Conservation (phyloP, 73 alveolate genomes). For the Durusdinium trenchii region DNA sequence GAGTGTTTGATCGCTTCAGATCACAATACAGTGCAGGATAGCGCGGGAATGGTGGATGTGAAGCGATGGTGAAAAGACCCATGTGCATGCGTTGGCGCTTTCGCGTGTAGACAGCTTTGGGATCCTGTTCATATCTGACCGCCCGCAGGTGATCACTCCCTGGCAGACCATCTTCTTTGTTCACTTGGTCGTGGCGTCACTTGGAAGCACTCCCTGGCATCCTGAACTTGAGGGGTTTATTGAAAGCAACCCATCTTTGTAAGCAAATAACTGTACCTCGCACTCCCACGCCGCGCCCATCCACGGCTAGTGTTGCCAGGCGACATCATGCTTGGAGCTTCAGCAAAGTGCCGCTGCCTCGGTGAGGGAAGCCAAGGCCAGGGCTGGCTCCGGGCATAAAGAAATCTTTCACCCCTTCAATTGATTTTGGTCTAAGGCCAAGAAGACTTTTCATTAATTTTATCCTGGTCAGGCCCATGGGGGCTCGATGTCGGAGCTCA, state of each 20-base stretch:
- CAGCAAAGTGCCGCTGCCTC: not conserved
- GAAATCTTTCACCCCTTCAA: too few species aligned
- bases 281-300: not conserved
- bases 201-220: too few species aligned
- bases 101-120: too few species aligned
- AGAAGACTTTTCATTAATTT: too few species aligned
- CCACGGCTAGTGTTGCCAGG: not conserved
- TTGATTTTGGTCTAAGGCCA: too few species aligned
- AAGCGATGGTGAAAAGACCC: not conserved
- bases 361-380: not conserved
- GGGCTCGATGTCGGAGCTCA: too few species aligned
- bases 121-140: too few species aligned
- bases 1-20: not conserved
- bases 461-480: too few species aligned
- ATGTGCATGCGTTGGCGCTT: too few species aligned
- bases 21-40: not conserved
- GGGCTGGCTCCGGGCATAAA: too few species aligned
- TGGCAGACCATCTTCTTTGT: constrained; percentile 6
- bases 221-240: not conserved
- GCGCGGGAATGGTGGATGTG: not conserved
- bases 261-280: not conserved
- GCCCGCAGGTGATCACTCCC: constrained; percentile 29
- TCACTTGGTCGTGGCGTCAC: not conserved
- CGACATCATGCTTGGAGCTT: not conserved
- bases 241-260: not conserved